Evolutionary conservation across 1,284 basidiomycete genomes (phyloP), one percentile per base, ranked within the genome.

Genomic region (Baeospora myosura): DNA sequence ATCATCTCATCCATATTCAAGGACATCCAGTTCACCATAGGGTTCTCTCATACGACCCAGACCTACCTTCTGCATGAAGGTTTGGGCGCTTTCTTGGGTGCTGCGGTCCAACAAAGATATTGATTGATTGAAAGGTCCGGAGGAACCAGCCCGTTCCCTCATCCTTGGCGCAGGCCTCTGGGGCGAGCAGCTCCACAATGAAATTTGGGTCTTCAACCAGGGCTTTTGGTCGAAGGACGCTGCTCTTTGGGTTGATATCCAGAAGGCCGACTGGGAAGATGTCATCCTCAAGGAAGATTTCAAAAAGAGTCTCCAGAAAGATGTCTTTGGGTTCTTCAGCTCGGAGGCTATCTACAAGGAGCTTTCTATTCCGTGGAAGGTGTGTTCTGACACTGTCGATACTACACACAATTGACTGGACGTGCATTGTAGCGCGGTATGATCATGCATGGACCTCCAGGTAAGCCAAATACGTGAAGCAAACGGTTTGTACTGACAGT

Each of bases 361-460:
- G 11, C 67, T 89, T 2, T 69, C 71, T 1, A 83, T 90, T 38
- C 81, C 88, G 0, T 91, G 88, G 88, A 91, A 91, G 75, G 81
- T 81, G 45, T 3, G 42, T 50, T 26, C 42, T 8, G n/a, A n/a
- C n/a, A 20, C 12, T 6, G 22, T 14, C 11, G 29, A 20, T 40
- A 30, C 6, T 38, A 10, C 28, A 3, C 16, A 23, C 30, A 42
- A 38, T 28, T 32, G 18, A 25, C 40, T 23, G 18, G 33, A 32
- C 18, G 33, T 18, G 30, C 33, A 7, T 36, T 47, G 4, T 48
- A 85, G 82, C 79, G 81, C 47, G 82, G 82, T 22, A 54, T 86
- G 45, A 82, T 86, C 49, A 68, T 86, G 72, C 67, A 78, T 53
- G 84, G 84, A 3, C 81, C 83, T 22, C 81, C 84, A 55, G 81